These are phyloP conservation scores for Choanephora cucurbitarum DNA, from an alignment of 371 early-diverging fungal species.

Conservation along the genomic window DNA sequence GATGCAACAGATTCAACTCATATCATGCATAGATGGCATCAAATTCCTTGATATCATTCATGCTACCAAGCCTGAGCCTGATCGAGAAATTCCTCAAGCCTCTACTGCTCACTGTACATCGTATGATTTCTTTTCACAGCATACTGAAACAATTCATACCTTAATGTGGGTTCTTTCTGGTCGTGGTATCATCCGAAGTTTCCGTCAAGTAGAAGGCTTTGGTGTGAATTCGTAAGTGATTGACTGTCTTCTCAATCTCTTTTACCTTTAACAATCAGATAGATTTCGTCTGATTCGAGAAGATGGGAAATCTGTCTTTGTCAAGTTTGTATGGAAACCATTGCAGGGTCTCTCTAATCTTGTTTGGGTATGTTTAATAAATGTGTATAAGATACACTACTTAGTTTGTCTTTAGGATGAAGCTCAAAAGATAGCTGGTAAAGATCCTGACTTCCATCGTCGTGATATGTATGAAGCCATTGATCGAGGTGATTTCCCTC, in stretches of 20 bases:
- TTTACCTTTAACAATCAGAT: background rate
- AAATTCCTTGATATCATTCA: conserved; percentile 56
- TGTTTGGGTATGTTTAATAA: conserved; percentile 39
- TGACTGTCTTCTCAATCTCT: no score
- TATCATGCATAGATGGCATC: conserved; percentile 47
- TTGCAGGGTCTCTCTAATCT: conserved; percentile 46
- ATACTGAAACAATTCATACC: conserved; percentile 50
- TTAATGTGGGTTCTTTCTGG: conserved; percentile 52
- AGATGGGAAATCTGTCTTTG: conserved; percentile 40
- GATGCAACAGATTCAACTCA: no score
- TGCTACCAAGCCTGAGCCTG: conserved; percentile 52
- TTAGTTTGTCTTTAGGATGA: conserved; percentile 35
- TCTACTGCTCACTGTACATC: conserved; percentile 52
- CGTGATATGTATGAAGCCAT: conserved; percentile 54
- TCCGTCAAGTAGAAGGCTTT: conserved; percentile 52
- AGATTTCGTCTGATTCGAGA: conserved; percentile 53
- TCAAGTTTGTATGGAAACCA: conserved; percentile 62
- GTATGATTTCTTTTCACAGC: conserved; percentile 54
- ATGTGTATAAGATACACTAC: no score
- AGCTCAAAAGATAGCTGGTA: conserved; percentile 53
- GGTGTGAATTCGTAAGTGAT: conserved; percentile 38
- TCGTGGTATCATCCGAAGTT: conserved; percentile 44
- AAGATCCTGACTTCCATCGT: conserved; percentile 56
- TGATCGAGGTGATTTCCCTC: conserved; percentile 51
- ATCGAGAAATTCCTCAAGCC: conserved; percentile 50